A percentile compares a stretch with the other conserved stretches of the same genome.
Evolutionary conservation across 176 grass and related monocot species (phyloP).

Genomic region (Chrysopogon serrulatus): DNA sequence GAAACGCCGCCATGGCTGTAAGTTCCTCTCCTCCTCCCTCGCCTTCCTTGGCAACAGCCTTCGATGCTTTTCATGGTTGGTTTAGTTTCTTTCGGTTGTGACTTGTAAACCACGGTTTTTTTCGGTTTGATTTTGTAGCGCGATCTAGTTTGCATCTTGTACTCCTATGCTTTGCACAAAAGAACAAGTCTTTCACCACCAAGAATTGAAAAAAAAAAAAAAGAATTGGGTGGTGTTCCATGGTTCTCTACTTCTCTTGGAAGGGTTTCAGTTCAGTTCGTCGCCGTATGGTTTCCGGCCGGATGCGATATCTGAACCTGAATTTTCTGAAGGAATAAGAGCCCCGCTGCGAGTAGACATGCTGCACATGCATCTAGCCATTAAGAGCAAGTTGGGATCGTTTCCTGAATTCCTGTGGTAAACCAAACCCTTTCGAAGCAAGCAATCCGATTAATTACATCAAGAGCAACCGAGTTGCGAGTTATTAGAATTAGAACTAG

Average conservation of each 20-base stretch:
- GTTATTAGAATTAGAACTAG: neutral
- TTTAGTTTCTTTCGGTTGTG: neutral
- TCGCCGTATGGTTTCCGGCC: neutral
- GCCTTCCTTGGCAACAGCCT: neutral
- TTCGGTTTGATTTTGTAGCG: neutral
- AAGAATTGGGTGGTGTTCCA: too few species aligned
- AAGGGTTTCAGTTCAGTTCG: neutral
- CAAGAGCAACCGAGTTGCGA: neutral
- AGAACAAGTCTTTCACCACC: neutral
- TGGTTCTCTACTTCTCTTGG: neutral
- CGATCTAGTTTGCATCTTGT: neutral
- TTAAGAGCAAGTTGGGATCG: neutral
- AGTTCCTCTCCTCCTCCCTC: neutral
- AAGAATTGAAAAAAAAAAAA: too few species aligned
- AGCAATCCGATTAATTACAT: neutral
- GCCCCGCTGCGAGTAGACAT: neutral
- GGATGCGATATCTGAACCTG: neutral
- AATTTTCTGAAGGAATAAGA: neutral
- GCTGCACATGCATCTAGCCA: too few species aligned
- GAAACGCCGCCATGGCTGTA: constrained; percentile 34
- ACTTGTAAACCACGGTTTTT: neutral
- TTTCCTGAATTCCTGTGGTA: too few species aligned
- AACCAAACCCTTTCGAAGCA: neutral
- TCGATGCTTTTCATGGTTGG: neutral
- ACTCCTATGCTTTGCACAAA: neutral